Base-by-base conservation (phyloP, 2,329 filamentous ascomycete species). In the Xylariaceae sp. region DNA sequence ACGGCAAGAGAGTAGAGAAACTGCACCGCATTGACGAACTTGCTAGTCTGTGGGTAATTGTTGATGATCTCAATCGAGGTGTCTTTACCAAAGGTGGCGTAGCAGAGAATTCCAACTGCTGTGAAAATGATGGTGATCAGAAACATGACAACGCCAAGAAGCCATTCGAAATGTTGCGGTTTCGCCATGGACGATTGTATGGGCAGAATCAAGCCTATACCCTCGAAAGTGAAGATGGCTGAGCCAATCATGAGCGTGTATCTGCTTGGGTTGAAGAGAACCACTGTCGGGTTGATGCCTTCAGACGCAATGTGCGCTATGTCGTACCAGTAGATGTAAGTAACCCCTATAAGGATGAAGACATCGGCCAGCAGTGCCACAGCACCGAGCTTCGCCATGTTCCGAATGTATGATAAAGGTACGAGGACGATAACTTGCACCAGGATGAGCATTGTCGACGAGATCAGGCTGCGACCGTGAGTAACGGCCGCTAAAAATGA, bases 161-260 rank as follows among this genome's bases (percentile, higher is more conserved):
- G 79, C 54, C 78, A 78, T 64, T 84, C 81, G 65, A 92, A 92
- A 16, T 86, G 80, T 60, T 90, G 78, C 0, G 89, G 89, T 56
- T 86, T 78, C 66, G 83, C 84, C 89, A 92, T 92, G 54, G 86
- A 88, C 7, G 87, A 88, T 69, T 91, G 87, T 51, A 92, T 92
- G 0, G 89, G 89, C 7, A 92, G 77, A 61, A 92, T 90, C 21
- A 92, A 82, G 1, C 89, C 89, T 43, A 92, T 91, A 44, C 89
- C 89, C 70, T 92, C 89, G 65, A 91, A 92, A 0, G 89, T 91
- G 74, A 91, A 92, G 68, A 92, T 91, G 33, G 87, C 85, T 2
- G 87, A 85, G 49, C 89, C 89, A 44, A 92, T 82, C 23, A 88
- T 91, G 51, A 91, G 76, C 0, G 89, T 88, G 69, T 87, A 91